Conservation (phyloP, 2,329 filamentous ascomycete species). For the Colletotrichum lindemuthianum region DNA sequence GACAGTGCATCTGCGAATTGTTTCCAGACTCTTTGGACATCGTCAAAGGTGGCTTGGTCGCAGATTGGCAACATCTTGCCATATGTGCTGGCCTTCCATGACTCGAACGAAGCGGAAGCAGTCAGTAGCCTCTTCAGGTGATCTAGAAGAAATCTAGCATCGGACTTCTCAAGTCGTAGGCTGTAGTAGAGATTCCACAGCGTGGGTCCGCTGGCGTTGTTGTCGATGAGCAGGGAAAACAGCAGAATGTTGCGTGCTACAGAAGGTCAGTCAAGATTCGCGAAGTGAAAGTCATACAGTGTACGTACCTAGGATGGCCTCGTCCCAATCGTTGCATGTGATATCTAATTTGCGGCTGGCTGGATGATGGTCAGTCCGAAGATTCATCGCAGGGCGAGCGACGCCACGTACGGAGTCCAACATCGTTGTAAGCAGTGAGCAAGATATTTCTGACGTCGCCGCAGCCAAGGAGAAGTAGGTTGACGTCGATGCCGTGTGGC, state of each 20-base stretch:
- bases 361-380: slow-evolving; percentile 29
- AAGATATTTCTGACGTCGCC: slow-evolving; percentile 67
- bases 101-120: slow-evolving; percentile 48
- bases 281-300: neutral
- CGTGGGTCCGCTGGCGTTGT: slow-evolving; percentile 36
- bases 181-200: slow-evolving; percentile 69
- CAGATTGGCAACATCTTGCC: slow-evolving; percentile 58
- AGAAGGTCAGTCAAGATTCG: slow-evolving; percentile 19
- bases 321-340: slow-evolving; percentile 65
- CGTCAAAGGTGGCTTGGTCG: slow-evolving; percentile 55
- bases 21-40: slow-evolving; percentile 32
- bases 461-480: slow-evolving; percentile 64
- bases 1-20: slow-evolving; percentile 9
- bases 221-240: slow-evolving; percentile 60
- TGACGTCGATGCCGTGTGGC: slow-evolving; percentile 59
- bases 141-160: slow-evolving; percentile 47
- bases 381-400: slow-evolving; percentile 38
- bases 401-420: slow-evolving; percentile 46
- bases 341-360: slow-evolving; percentile 58
- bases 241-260: slow-evolving; percentile 66
- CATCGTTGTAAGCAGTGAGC: slow-evolving; percentile 60
- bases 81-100: slow-evolving; percentile 59
- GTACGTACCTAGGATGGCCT: slow-evolving; percentile 58
- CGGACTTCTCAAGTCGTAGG: slow-evolving; percentile 53
- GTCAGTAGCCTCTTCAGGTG: slow-evolving; percentile 50